phyloP scores from a whole-genome alignment of 2,329 filamentous ascomycete species.

The Knoxdaviesia capensis region DNA sequence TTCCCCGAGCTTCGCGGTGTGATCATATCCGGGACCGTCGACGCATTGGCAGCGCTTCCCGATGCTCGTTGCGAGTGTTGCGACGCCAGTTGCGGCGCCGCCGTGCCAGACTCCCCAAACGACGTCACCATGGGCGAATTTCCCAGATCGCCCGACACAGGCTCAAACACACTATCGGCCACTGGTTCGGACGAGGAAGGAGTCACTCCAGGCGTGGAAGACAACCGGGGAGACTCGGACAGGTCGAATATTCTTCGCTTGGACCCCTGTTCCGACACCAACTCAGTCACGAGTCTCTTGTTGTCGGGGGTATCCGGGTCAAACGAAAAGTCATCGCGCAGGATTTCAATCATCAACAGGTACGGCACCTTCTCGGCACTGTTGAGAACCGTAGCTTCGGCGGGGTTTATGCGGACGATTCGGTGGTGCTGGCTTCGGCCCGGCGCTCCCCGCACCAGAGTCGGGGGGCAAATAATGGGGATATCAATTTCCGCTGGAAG shows the following conservation, averaged over 20 bases:
- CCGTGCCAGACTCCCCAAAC: constrained; percentile 14
- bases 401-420: constrained; percentile 65
- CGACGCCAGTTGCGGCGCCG: constrained; percentile 10
- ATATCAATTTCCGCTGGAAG: constrained; percentile 70
- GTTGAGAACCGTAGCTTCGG: constrained; percentile 68
- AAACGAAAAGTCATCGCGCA: constrained; percentile 68
- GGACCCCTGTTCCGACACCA: constrained; percentile 35
- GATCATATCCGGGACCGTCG: constrained; percentile 36
- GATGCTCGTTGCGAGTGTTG: constrained; percentile 32
- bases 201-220: too few relatives aligned
- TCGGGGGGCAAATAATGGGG: constrained; percentile 60
- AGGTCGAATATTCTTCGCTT: constrained; percentile 46
- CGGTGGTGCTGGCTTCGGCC: constrained; percentile 62
- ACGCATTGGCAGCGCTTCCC: constrained; percentile 39
- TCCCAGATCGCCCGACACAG: constrained; percentile 57
- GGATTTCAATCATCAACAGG: constrained; percentile 64
- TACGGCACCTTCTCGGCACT: constrained; percentile 77
- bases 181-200: constrained; percentile 14
- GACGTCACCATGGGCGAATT: constrained; percentile 49
- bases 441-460: constrained; percentile 50
- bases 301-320: constrained; percentile 58
- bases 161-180: constrained; percentile 64
- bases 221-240: constrained; percentile 41
- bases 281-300: constrained; percentile 35
- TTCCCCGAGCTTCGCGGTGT: constrained; percentile 52